Evolutionary conservation across 495 filamentous ascomycete species (phyloP), one percentile per base, ranked within the genome.

Genomic region (Letharia columbiana): DNA sequence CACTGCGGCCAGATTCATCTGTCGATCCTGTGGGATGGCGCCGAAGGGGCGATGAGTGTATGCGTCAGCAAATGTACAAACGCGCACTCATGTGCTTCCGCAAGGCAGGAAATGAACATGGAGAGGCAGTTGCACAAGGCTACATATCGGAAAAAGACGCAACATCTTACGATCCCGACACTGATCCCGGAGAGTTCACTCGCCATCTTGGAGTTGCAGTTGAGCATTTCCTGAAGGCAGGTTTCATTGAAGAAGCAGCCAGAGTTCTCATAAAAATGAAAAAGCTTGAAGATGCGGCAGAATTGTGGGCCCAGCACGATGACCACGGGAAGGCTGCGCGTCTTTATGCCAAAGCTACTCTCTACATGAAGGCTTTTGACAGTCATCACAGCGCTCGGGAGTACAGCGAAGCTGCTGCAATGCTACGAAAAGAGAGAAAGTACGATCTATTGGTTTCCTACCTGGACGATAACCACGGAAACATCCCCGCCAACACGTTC

Each of bases 341-440:
- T 4, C 52, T 71, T 4, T 76, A 69, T 41, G 60, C 63, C 8
- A 37, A 67, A 47, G 71, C 62, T 0, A 15, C 61, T 2, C 18
- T 66, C 1, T 69, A 65, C 39, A 5, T 23, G 1, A 52, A 70
- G 9, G 74, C 75, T 35, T 65, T 67, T 3, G 63, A 69, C 15
- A 70, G 68, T 52, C 69, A 69, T 33, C 63, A 71, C 56, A 3
- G 7, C 0, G 18, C 28, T 47, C 60, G 62, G 7, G 41, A 71
- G 2, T 66, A 72, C 35, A 70, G 71, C 8, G 45, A 73, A 62
- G 74, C 71, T 37, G 69, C 66, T n/a, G 80, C 80, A 18, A 74
- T 75, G 37, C 70, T 85, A 40, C 70, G 71, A 0, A 45, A 68
- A 50, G 75, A 70, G 0, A 54, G 65, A 9, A 17, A 65, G 17